Base-by-base conservation (phyloP, 176 grass and related monocot genomes). In the Urochloa ruziziensis region DNA sequence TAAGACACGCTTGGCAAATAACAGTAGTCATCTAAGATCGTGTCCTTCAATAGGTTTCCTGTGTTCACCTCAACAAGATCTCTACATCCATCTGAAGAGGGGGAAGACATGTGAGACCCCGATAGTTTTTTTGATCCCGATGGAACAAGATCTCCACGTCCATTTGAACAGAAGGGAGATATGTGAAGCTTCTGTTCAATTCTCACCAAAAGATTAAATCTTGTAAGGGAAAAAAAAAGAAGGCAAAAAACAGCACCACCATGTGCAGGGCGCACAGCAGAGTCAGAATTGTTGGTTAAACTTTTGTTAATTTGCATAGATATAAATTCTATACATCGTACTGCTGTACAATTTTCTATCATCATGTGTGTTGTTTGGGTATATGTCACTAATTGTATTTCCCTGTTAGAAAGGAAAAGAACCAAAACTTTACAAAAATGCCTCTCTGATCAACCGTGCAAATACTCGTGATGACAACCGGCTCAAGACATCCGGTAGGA, bases 401-500 rank as follows among this genome's bases (percentile, higher is more conserved):
- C 32, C 42, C 64, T 79, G 70, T 82, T 34, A 68, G 35, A 69
- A 40, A 27, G 14, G 80, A 75, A 78, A 39, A 18, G 8, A 37
- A 69, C 49, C 49, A 52, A 34, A 63, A 15, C 18, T 80, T 90
- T 83, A 98, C 85, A 91, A 98, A 95, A 95, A 93, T 67, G 80
- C 85, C 19, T 98, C 91, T 62, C 85, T 62, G 72, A 98, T 91
- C 62, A 95, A 66, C 24, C 96, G 93, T 74, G 96, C 93, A 67
- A 98, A 88, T 36, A 95, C 84, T 40, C 96, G 82, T 1, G 91
- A 93, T 56, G 93, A 91, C 67, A 98, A 89, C 84, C 96, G 87
- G 80, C 43, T 93, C 75, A 91, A 67, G 59, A 98, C 81, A 43
- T 98, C 96, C 1, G 96, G 96, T 57, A 98, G 88, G 75, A 95